Conservation (phyloP, 2,329 filamentous ascomycete species). For the Aspergillus floridensis region DNA sequence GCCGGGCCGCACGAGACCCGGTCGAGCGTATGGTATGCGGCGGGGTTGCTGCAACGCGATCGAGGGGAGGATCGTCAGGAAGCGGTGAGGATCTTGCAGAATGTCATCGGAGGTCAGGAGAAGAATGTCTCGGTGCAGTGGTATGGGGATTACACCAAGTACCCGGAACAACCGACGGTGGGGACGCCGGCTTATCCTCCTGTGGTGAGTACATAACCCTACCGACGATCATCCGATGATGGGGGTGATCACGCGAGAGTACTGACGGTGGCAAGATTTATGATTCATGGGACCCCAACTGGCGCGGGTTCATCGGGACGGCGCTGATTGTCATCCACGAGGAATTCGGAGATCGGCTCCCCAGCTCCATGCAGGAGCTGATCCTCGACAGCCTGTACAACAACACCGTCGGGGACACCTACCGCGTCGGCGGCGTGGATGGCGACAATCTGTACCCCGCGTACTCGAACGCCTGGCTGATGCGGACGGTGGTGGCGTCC, state of each 20-base stretch:
- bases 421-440: conserved; percentile 60
- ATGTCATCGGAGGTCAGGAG: conserved; percentile 39
- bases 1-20: conserved; percentile 55
- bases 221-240: not conserved
- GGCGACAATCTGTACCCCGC: conserved; percentile 62
- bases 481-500: conserved; percentile 60
- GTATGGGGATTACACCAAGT: conserved; percentile 44
- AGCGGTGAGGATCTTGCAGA: conserved; percentile 54
- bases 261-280: conserved; percentile 42
- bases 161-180: conserved; percentile 53
- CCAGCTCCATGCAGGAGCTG: conserved; percentile 37
- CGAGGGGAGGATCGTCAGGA: conserved; percentile 49
- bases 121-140: conserved; percentile 55
- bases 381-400: conserved; percentile 57
- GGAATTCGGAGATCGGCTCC: conserved; percentile 53
- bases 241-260: too few species aligned
- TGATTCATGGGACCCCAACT: conserved; percentile 62
- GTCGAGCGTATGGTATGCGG: conserved; percentile 58
- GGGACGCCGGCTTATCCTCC: conserved; percentile 52
- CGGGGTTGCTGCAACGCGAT: conserved; percentile 58
- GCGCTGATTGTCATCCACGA: conserved; percentile 59
- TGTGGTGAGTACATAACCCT: conserved; percentile 9
- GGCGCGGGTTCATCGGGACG: conserved; percentile 62
- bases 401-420: conserved; percentile 58
- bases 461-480: conserved; percentile 61